These are phyloP conservation scores for Cucurbita ficifolia DNA, from an alignment of 306 rosid genomes.

Conservation along the genomic window DNA sequence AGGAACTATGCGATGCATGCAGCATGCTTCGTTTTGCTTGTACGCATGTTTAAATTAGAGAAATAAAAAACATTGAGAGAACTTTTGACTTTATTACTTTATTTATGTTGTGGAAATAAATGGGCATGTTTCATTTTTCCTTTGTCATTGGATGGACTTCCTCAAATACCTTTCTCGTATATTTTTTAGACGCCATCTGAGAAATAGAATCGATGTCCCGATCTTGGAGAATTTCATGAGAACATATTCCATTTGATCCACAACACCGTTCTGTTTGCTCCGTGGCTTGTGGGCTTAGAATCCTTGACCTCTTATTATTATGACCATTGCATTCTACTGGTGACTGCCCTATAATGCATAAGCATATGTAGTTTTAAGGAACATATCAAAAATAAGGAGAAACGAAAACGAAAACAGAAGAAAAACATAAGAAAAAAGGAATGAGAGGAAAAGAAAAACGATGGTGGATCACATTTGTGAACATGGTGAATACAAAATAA, in stretches of 20 bases:
- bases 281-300: constrained; percentile 16
- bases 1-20: not conserved
- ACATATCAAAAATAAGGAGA: not conserved
- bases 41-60: not conserved
- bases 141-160: not conserved
- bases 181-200: constrained; percentile 21
- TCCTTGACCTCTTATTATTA: constrained; percentile 20
- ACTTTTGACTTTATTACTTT: not conserved
- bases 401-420: not conserved
- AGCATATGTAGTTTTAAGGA: not conserved
- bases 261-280: constrained; percentile 33
- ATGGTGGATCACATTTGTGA: not conserved
- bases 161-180: constrained; percentile 39
- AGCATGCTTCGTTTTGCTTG: not conserved
- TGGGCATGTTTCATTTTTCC: not conserved
- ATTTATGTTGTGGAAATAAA: not conserved
- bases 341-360: constrained; percentile 33
- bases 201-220: constrained; percentile 41
- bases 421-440: not conserved
- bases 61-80: not conserved
- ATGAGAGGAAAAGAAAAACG: not conserved
- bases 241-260: constrained; percentile 69
- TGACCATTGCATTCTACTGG: constrained; percentile 17
- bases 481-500: not conserved
- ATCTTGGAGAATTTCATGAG: constrained; percentile 78